phyloP scores from a whole-genome alignment of 208 protist species.

The Phytomonas sp. region DNA sequence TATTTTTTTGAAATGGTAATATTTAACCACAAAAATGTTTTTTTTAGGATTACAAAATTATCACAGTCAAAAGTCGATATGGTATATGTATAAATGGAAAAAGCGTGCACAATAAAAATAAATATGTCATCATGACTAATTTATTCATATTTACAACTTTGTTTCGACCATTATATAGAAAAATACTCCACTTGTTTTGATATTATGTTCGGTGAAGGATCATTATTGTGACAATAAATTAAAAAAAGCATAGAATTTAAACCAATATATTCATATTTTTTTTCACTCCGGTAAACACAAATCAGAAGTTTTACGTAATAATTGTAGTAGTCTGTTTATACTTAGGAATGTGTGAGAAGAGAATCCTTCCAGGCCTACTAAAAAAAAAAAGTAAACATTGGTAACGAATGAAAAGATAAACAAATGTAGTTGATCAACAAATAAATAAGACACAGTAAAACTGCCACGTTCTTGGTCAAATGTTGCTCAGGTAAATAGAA shows the following conservation, averaged over 20 bases:
- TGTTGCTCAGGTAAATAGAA: neutral
- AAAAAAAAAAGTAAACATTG: slow-evolving; percentile 12
- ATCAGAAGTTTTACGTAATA: neutral
- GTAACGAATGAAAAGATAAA: slow-evolving; percentile 1
- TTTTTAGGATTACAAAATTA: neutral
- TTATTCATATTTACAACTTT: neutral
- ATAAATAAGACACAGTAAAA: neutral
- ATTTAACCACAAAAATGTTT: neutral
- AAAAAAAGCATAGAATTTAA: neutral
- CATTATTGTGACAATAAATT: neutral
- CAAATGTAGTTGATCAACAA: neutral
- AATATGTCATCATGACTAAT: neutral
- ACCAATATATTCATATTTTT: neutral
- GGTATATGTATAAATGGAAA: neutral
- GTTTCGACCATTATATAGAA: neutral
- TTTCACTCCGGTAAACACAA: neutral
- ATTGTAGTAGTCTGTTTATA: neutral
- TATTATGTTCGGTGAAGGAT: neutral
- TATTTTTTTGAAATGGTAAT: slow-evolving; percentile 4
- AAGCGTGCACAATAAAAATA: neutral
- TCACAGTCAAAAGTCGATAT: neutral
- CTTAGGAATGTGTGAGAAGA: neutral
- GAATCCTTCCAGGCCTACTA: neutral
- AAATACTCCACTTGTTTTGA: neutral
- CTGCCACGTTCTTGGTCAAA: neutral